Conservation (phyloP, 2,329 filamentous ascomycete genomes). For the Fusarium abutilonis region DNA sequence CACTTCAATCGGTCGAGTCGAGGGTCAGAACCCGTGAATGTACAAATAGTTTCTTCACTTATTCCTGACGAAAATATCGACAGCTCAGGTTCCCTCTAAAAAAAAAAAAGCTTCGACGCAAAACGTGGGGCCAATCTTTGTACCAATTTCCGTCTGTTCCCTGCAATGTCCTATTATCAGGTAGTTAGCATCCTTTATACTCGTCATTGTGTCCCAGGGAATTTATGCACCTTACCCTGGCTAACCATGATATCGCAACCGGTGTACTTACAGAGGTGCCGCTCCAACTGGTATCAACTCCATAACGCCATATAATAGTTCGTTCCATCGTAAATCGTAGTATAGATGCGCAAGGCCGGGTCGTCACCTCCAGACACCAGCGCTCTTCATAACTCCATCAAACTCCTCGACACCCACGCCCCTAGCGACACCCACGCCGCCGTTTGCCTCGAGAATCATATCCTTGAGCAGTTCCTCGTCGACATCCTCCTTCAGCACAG, state of each 20-base stretch:
- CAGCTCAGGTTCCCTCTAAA: neutral
- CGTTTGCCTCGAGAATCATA: constrained; percentile 96
- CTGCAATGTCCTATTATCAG: neutral
- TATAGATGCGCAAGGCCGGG: neutral
- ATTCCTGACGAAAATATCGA: neutral
- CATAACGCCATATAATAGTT: constrained; percentile 19
- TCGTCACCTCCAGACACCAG: constrained; percentile 79
- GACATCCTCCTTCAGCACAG: constrained; percentile 83
- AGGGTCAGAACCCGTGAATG: constrained; percentile 7
- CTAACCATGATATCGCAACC: neutral
- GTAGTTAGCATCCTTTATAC: constrained; percentile 4
- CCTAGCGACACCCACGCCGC: constrained; percentile 73
- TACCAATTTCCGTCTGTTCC: neutral
- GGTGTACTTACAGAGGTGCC: neutral
- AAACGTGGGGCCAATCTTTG: neutral
- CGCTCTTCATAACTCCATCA: constrained; percentile 83
- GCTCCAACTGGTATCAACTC: constrained; percentile 5
- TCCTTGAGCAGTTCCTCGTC: constrained; percentile 85
- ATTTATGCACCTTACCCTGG: constrained; percentile 2
- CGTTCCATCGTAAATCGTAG: constrained; percentile 36
- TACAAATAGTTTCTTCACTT: neutral
- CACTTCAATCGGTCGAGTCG: constrained; percentile 6
- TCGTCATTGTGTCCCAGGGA: neutral
- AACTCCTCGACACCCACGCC: constrained; percentile 85
- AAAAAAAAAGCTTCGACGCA: neutral